Evolutionary conservation across 371 early-diverging fungal species (phyloP).

Genomic region (Blakeslea trispora): DNA sequence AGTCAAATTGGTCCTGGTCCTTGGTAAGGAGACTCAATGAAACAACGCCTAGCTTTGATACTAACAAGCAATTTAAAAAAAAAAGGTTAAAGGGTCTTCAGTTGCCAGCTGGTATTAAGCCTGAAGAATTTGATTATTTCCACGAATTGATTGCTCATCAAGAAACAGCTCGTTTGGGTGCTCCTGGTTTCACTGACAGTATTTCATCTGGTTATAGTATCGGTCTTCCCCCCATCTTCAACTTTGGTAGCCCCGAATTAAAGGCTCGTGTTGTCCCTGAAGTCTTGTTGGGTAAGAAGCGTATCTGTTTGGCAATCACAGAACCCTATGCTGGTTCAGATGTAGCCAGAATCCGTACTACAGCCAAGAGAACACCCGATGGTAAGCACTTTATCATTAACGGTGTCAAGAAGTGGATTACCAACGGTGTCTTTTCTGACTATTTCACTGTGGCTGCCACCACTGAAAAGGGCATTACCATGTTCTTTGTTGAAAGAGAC

Average conservation of each 20-base stretch:
- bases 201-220: constrained; percentile 44
- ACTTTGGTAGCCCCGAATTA: constrained; percentile 73
- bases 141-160: constrained; percentile 79
- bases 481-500: constrained; percentile 70
- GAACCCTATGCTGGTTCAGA: constrained; percentile 74
- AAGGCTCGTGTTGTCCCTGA: constrained; percentile 62
- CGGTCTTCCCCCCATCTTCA: constrained; percentile 60
- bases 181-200: constrained; percentile 71
- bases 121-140: constrained; percentile 74
- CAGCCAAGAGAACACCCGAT: constrained; percentile 74
- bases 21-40: no score
- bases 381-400: constrained; percentile 58
- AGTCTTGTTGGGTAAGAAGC: constrained; percentile 72
- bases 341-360: constrained; percentile 76
- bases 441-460: constrained; percentile 61
- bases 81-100: constrained; percentile 29
- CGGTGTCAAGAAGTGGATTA: constrained; percentile 80
- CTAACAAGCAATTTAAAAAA: no score
- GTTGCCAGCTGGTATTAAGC: constrained; percentile 50
- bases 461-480: constrained; percentile 78
- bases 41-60: no score
- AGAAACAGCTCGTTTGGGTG: constrained; percentile 78
- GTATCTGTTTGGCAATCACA: constrained; percentile 76
- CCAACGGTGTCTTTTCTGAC: constrained; percentile 77
- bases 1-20: constrained; percentile 63